Conservation (phyloP, 2,329 filamentous ascomycete species). For the Colletotrichum orbiculare region DNA sequence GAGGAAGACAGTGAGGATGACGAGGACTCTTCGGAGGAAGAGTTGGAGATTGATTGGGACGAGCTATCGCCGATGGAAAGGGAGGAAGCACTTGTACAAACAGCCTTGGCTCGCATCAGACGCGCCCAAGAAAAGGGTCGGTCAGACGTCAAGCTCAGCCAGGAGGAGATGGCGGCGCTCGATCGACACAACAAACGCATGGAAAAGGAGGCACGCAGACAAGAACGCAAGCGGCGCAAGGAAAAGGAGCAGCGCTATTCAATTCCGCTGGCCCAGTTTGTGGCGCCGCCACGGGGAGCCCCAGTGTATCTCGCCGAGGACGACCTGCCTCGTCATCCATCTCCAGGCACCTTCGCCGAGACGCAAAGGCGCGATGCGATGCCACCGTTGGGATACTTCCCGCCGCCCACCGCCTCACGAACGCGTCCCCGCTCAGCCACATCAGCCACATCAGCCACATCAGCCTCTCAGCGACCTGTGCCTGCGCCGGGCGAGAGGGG, state of each 20-base stretch:
- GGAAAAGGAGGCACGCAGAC: constrained; percentile 56
- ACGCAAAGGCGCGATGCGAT: constrained; percentile 49
- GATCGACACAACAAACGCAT: constrained; percentile 74
- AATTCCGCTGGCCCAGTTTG: constrained; percentile 64
- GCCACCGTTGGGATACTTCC: constrained; percentile 64
- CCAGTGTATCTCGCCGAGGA: constrained; percentile 45
- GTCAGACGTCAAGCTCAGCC: constrained; percentile 81
- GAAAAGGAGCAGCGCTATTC: constrained; percentile 60
- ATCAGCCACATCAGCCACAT: constrained; percentile 56
- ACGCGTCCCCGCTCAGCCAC: constrained; percentile 56
- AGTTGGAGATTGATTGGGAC: constrained; percentile 58
- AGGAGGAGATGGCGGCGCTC: constrained; percentile 83
- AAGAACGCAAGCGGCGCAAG: constrained; percentile 52
- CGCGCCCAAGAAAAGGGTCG: constrained; percentile 81
- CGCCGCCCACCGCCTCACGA: constrained; percentile 56
- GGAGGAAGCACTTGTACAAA: constrained; percentile 81
- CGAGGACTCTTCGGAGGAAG: constrained; percentile 45
- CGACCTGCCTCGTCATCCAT: constrained; percentile 51
- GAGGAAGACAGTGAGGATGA: constrained; percentile 54
- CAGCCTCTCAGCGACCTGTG: constrained; percentile 51
- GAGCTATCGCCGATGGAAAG: constrained; percentile 69
- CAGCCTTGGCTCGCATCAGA: constrained; percentile 82
- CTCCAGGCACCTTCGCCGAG: constrained; percentile 50
- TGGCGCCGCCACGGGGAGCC: constrained; percentile 52
- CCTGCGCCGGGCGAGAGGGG: constrained; percentile 49